These are phyloP conservation scores for Juncus inflexus DNA, from an alignment of 176 grass and related monocot species.

Conservation along the genomic window DNA sequence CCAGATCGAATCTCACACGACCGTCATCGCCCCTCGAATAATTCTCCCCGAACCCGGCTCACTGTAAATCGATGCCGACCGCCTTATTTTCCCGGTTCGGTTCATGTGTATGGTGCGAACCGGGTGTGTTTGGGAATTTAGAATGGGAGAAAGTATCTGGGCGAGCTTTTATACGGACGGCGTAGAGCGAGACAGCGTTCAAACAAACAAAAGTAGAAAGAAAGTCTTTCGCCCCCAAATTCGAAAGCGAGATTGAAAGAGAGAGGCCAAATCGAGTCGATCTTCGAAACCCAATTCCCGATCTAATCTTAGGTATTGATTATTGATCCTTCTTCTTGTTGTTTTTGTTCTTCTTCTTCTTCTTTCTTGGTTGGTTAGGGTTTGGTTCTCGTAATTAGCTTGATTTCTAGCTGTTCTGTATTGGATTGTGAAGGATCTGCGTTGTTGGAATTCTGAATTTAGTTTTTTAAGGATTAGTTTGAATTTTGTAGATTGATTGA, in stretches of 20 bases:
- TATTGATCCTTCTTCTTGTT: background rate
- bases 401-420: too few species aligned
- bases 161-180: background rate
- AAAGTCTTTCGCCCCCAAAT: background rate
- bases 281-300: constrained; percentile 11
- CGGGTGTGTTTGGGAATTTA: background rate
- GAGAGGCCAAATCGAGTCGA: background rate
- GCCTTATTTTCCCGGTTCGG: background rate
- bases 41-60: background rate
- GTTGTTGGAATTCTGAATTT: too few species aligned
- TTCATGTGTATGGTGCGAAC: background rate
- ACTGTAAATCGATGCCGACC: background rate
- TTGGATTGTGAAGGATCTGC: too few species aligned
- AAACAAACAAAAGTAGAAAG: constrained; percentile 7
- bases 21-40: too few species aligned
- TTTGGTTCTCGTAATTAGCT: background rate
- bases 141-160: background rate
- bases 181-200: background rate
- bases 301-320: constrained; percentile 9
- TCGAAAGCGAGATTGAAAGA: background rate
- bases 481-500: too few species aligned
- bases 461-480: too few species aligned
- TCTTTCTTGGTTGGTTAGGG: background rate
- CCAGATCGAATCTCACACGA: too few species aligned
- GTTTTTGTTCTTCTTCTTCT: background rate